Conservation (phyloP, 2,329 filamentous ascomycete species). For the Dactylellina leptospora region DNA sequence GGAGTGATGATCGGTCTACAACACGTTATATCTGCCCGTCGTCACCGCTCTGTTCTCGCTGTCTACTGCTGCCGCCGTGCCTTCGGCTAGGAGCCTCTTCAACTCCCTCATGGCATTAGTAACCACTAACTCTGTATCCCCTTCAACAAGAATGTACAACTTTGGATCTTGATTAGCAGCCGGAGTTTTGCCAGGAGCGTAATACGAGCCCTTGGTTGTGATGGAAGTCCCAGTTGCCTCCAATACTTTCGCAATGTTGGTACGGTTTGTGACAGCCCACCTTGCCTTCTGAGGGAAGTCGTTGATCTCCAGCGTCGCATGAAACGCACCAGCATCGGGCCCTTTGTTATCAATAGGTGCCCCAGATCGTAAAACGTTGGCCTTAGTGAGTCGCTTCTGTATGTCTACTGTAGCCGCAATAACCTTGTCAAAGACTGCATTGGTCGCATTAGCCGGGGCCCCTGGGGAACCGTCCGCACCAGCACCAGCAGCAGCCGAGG, state of each 20-base stretch:
- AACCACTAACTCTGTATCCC: conserved; percentile 92
- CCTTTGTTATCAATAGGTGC: conserved; percentile 99
- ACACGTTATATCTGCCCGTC: conserved; percentile 85
- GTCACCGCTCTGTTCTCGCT: conserved; percentile 81
- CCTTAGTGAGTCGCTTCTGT: conserved; percentile 86
- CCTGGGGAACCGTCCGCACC: conserved; percentile 32
- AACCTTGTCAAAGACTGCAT: conserved; percentile 77
- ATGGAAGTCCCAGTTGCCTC: conserved; percentile 95
- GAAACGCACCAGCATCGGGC: conserved; percentile 93
- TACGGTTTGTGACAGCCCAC: conserved; percentile 98
- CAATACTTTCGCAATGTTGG: conserved; percentile 97
- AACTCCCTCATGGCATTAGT: conserved; percentile 90
- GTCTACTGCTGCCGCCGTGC: conserved; percentile 86
- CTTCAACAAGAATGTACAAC: conserved; percentile 96
- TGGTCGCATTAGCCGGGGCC: conserved; percentile 65
- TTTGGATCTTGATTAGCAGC: conserved; percentile 81
- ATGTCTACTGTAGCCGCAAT: conserved; percentile 90
- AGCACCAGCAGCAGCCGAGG: conserved; percentile 66
- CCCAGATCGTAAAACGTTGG: conserved; percentile 86
- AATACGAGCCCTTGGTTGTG: conserved; percentile 95
- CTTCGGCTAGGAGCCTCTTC: conserved; percentile 86
- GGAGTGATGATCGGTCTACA: conserved; percentile 63
- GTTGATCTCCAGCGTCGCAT: conserved; percentile 97
- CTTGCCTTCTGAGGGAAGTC: conserved; percentile 97
- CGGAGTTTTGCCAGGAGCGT: conserved; percentile 81